These are phyloP conservation scores for Coprinellus aureogranulatus DNA, from an alignment of 768 basidiomycete genomes.

Conservation along the genomic window DNA sequence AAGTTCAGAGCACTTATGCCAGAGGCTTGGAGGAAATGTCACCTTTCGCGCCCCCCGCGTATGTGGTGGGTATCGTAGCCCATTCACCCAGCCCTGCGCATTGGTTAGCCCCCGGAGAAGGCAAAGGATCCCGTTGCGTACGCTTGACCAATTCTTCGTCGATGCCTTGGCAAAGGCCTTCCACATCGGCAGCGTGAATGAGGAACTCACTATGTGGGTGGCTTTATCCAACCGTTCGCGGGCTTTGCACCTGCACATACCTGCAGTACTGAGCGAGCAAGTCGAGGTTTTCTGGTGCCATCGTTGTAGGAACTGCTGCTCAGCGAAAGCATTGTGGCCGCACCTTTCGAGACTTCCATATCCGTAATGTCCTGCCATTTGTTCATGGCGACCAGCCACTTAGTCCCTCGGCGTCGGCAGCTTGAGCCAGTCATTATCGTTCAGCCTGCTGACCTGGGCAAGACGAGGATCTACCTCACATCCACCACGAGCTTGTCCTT, in stretches of 20 bases:
- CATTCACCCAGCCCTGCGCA: constrained; percentile 83
- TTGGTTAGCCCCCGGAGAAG: constrained; percentile 4
- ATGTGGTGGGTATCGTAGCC: constrained; percentile 89
- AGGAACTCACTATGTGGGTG: constrained; percentile 76
- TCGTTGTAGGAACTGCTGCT: background rate
- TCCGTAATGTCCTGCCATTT: constrained; percentile 97
- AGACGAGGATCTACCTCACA: constrained; percentile 64
- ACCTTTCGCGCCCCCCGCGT: constrained; percentile 96
- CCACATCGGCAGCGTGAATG: constrained; percentile 97
- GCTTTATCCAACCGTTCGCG: background rate
- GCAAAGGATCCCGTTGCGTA: constrained; percentile 32
- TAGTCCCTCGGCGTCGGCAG: constrained; percentile 72
- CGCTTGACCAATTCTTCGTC: constrained; percentile 84
- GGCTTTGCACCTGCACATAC: constrained; percentile 29
- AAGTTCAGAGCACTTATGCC: background rate
- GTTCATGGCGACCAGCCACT: constrained; percentile 97
- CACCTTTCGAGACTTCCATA: constrained; percentile 85
- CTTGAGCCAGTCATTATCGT: constrained; percentile 37
- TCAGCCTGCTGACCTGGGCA: background rate
- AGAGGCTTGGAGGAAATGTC: constrained; percentile 7
- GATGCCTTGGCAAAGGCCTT: constrained; percentile 94
- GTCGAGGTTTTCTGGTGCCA: constrained; percentile 65
- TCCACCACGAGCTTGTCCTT: constrained; percentile 92
- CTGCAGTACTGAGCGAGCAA: constrained; percentile 80
- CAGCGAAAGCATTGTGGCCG: background rate